Base-by-base conservation (phyloP, 164 flowering plant genomes). In the Berberis vulgaris region DNA sequence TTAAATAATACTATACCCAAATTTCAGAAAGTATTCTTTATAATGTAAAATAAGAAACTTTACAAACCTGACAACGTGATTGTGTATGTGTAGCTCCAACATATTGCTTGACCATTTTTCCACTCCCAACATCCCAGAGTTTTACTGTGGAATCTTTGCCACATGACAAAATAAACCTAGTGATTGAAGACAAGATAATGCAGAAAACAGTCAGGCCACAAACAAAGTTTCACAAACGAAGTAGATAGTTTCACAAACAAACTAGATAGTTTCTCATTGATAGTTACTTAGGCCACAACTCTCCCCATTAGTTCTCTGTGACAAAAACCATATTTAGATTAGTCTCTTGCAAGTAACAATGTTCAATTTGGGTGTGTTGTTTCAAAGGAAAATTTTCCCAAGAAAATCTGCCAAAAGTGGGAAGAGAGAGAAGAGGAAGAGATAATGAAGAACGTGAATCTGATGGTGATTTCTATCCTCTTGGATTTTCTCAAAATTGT, bases 121-220 rank as follows among this genome's bases (percentile, higher is more conserved):
- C 95, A 7, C 84, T 79, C 53, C 89, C 86, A 65, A 87, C 84
- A 63, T 90, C 95, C 92, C 97, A 90, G 44, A 90, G 84, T 73
- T 87, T 90, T 63, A 84, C 83, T 5, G 75, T 67, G 6, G 97
- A 87, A 71, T 90, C 97, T 77, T 90, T 90, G 43, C 94, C 94
- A 65, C 85, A 84, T 26, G 97, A 90, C 38, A 90, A 87, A 69
- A 90, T 73, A 75, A 67, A 90, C 84, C 97, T 90, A 70, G 65
- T 40, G 38, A 62, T 38, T 59, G 62, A 70, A 46, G 49, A 46
- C 49, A 46, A 46, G 49, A 62, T 55, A 56, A 5, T 3, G 1
- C 6, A 46, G 5, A 4, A 49, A 53, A 57, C 9, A 46, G 59
- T 62, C 10, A 56, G 57, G 42, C 44, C 8, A 46, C 6, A 5